Evolutionary conservation across 2,329 filamentous ascomycete species (phyloP), one percentile per base, ranked within the genome.

Genomic region (Thielaviopsis ethacetica): DNA sequence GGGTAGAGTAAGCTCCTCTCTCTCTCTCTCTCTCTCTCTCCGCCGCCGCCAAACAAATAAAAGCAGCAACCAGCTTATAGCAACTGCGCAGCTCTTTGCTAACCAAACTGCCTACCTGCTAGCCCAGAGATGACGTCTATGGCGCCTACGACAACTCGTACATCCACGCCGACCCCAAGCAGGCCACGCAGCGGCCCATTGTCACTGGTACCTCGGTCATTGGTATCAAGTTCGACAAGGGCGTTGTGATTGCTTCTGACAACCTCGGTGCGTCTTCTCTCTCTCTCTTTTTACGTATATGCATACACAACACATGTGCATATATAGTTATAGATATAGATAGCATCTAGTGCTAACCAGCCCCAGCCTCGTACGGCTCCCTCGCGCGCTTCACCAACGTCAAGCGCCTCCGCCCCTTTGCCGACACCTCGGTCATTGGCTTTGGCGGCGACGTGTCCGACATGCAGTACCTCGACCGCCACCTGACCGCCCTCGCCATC

Each of bases 81-180:
- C n/a, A n/a, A n/a, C n/a, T n/a, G n/a, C n/a, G n/a, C n/a, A n/a
- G n/a, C n/a, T 58, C 44, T 12, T 56, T 49, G 57, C 62, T 67
- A 62, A 66, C 58, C 17, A 38, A 30, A n/a, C n/a, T n/a, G n/a
- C n/a, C 17, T 34, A 22, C 10, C 51, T 58, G 53, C 63, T 68
- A 98, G 93, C 93, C 93, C 70, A 86, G 93, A 80, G 88, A 98
- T 74, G 93, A 98, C 73, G 79, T 97, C 69, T 98, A 97, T 75
- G 93, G 93, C 67, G 78, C 86, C 67, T 98, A 98, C 74, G 88
- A 97, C 74, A 76, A 79, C 68, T 88, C 90, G 61, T 91, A 91
- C 72, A 84, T 97, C 69, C 82, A 88, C 66, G 76, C 73, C 56
- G 78, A 76, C 59, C 88, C 91, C 61, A 90, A 82, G 69, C 82